Evolutionary conservation across 345 rosid genomes (phyloP).

Genomic region (Citrus reticulata): DNA sequence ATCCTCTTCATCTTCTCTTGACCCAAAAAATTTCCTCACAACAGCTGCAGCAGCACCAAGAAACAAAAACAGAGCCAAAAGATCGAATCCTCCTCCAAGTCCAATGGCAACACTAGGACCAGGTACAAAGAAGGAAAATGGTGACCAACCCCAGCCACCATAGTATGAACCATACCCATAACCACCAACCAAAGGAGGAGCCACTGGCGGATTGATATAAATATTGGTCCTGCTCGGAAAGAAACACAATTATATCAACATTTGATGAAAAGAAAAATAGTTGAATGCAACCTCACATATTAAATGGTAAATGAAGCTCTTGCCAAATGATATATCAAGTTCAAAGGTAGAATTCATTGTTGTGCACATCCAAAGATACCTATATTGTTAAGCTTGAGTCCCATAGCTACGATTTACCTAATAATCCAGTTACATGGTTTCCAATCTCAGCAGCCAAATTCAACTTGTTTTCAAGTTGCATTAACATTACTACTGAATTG

Average conservation of each 20-base stretch:
- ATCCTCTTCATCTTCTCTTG: slow-evolving; percentile 64
- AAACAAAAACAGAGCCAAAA: slow-evolving; percentile 56
- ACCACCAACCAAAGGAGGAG: slow-evolving; percentile 93
- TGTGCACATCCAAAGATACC: not conserved
- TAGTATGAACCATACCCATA: slow-evolving; percentile 86
- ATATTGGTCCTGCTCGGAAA: slow-evolving; percentile 69
- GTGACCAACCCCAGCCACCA: slow-evolving; percentile 99
- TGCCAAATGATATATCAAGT: not conserved
- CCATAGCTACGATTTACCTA: not conserved
- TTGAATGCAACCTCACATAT: not conserved
- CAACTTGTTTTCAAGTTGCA: not conserved
- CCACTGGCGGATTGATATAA: slow-evolving; percentile 73
- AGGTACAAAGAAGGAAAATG: slow-evolving; percentile 83
- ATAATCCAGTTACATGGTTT: not conserved
- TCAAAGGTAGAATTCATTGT: not conserved
- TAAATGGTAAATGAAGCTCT: not conserved
- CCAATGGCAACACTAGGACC: slow-evolving; percentile 86
- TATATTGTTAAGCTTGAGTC: not conserved
- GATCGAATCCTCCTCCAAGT: slow-evolving; percentile 79
- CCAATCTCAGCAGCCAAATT: not conserved
- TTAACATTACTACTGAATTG: not conserved
- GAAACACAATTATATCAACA: not conserved
- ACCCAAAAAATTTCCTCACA: slow-evolving; percentile 50
- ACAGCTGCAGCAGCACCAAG: slow-evolving; percentile 83
- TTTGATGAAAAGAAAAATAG: not conserved